Percentiles rank a stretch among this genome's conserved stretches.
Evolutionary conservation across 352 stramenopile genomes (phyloP).

Genomic region (Saprolegnia diclina): DNA sequence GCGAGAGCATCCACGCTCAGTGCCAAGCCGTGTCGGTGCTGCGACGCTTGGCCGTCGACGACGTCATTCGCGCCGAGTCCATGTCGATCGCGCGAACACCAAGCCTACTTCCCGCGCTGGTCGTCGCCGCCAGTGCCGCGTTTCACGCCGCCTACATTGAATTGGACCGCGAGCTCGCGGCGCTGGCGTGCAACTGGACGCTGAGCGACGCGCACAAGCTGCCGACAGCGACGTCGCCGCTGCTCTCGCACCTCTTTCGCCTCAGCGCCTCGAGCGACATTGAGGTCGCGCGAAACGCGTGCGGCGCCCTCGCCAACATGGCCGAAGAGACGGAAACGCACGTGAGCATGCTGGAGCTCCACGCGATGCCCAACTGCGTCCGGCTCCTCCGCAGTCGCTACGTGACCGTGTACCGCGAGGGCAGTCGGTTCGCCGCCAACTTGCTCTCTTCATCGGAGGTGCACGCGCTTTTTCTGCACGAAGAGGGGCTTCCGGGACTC

Average conservation of each 20-base stretch:
- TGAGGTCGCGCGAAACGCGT: conserved; percentile 89
- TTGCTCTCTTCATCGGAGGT: conserved; percentile 77
- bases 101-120: conserved; percentile 49
- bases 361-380: conserved; percentile 83
- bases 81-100: conserved; percentile 45
- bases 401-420: conserved; percentile 88
- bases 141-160: conserved; percentile 56
- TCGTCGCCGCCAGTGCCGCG: conserved; percentile 33
- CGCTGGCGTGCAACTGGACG: conserved; percentile 82
- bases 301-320: conserved; percentile 88
- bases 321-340: conserved; percentile 82
- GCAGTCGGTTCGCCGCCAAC: conserved; percentile 85
- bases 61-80: conserved; percentile 82
- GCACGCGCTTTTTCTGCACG: conserved; percentile 73
- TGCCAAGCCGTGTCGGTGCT: conserved; percentile 90
- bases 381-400: conserved; percentile 87
- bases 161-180: conserved; percentile 85
- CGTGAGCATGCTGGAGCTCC: conserved; percentile 72
- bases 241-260: conserved; percentile 60
- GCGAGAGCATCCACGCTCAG: conserved; percentile 43
- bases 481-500: conserved; percentile 83
- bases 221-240: conserved; percentile 42
- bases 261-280: conserved; percentile 80
- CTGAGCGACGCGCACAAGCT: conserved; percentile 77
- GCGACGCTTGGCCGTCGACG: conserved; percentile 72